phyloP scores from a whole-genome alignment of 1,284 basidiomycete species.

The Neonothopanus nambi region DNA sequence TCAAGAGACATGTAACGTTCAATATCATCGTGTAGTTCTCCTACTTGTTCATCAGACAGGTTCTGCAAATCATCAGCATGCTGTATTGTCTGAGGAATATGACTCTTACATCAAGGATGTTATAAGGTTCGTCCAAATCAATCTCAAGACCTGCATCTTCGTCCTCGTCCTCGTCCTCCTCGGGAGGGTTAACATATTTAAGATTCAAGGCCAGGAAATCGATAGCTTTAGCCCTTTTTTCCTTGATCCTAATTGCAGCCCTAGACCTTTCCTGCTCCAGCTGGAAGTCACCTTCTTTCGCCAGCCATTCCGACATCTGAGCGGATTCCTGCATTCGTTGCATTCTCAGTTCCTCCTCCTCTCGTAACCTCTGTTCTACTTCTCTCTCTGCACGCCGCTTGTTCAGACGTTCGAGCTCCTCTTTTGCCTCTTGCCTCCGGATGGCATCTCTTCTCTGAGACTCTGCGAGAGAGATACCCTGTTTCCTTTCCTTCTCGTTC shows the following conservation, averaged over 20 bases:
- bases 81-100: neutral
- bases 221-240: constrained; percentile 94
- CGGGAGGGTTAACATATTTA: constrained; percentile 77
- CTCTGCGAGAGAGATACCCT: constrained; percentile 82
- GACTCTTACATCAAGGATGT: constrained; percentile 84
- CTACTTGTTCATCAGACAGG: constrained; percentile 83
- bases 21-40: constrained; percentile 94
- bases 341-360: constrained; percentile 91
- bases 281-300: constrained; percentile 97
- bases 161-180: constrained; percentile 71
- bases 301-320: constrained; percentile 97
- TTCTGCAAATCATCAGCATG: constrained; percentile 54
- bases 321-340: constrained; percentile 89
- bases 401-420: constrained; percentile 92
- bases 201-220: constrained; percentile 94
- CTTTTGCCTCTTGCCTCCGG: constrained; percentile 87
- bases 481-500: constrained; percentile 91
- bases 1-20: constrained; percentile 90
- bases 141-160: constrained; percentile 93
- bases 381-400: constrained; percentile 90
- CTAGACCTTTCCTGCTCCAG: constrained; percentile 91
- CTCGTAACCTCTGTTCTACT: constrained; percentile 81
- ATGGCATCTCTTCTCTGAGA: constrained; percentile 79
- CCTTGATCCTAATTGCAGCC: constrained; percentile 92
- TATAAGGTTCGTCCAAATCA: constrained; percentile 97